These are phyloP conservation scores for Melanopsichium pennsylvanicum DNA, from an alignment of 1,284 basidiomycete species.

Conservation along the genomic window DNA sequence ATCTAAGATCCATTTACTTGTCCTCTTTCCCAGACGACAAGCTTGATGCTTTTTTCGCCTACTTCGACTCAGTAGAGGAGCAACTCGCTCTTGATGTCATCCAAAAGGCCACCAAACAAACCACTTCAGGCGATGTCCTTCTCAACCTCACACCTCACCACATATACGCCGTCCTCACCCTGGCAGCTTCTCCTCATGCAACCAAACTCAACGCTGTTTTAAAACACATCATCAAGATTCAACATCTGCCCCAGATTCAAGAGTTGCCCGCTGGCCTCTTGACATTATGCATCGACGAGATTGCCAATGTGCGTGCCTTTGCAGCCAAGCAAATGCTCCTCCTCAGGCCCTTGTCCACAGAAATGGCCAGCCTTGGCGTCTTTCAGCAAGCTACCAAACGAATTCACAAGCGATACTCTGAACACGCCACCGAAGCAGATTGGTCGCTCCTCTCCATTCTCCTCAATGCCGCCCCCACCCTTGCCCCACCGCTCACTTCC, in stretches of 20 bases:
- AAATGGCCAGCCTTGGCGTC: slow-evolving; percentile 15
- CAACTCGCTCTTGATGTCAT: slow-evolving; percentile 33
- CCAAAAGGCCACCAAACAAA: slow-evolving; percentile 17
- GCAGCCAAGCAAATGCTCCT: slow-evolving; percentile 39
- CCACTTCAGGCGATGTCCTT: slow-evolving; percentile 6
- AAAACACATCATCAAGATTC: slow-evolving; percentile 24
- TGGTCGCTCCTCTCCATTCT: slow-evolving; percentile 40
- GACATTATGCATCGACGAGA: slow-evolving; percentile 35
- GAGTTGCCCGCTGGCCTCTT: slow-evolving; percentile 46
- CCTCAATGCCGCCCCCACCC: slow-evolving; percentile 29
- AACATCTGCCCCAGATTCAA: slow-evolving; percentile 30
- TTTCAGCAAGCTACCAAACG: slow-evolving; percentile 14
- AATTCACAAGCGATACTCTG: slow-evolving; percentile 14
- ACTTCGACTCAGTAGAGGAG: slow-evolving; percentile 45
- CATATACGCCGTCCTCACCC: slow-evolving; percentile 39
- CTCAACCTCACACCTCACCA: slow-evolving; percentile 34
- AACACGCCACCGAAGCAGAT: slow-evolving; percentile 13
- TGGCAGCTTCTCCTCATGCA: slow-evolving; percentile 29
- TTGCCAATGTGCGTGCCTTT: slow-evolving; percentile 28
- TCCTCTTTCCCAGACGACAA: slow-evolving; percentile 32
- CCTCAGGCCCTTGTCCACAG: slow-evolving; percentile 22
- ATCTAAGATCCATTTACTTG: slow-evolving; percentile 30
- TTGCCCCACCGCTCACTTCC: slow-evolving; percentile 18
- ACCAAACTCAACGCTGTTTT: slow-evolving; percentile 26
- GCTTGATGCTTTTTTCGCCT: slow-evolving; percentile 46